Evolutionary conservation across 2,329 filamentous ascomycete species (phyloP), one percentile per base, ranked within the genome.

Genomic region (Aspergillus ruber): DNA sequence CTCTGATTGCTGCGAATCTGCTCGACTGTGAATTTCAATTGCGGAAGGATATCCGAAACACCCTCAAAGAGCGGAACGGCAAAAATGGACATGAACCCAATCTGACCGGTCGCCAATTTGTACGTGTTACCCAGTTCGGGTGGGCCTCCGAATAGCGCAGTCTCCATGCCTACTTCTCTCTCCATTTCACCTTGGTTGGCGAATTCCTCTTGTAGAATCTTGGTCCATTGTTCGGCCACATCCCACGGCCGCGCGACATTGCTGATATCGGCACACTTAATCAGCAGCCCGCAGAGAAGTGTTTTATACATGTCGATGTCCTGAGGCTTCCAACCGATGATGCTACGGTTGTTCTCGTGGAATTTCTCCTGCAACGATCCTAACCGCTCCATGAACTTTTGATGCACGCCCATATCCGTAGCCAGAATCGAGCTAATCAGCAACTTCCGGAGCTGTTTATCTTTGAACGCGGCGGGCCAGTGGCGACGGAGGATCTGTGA

Each of bases 371-470:
- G 89, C 44, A 95, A 70, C 53, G 85, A 83, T n/a, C 81, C 82
- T 36, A 97, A 75, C 64, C 86, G 87, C 61, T 85, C 84, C 90
- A 97, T 97, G 68, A 96, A 98, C 60, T 94, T 90, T 59, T 95
- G 95, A 69, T 98, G 93, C 6, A 95, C 72, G 6, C 90, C 90
- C 93, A 98, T 98, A 62, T 98, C 93, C 0, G 93, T 98, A 2
- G 93, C 89, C 20, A 98, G 74, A 50, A 98, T 97, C n/a, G 89
- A 93, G 66, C 89, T 95, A 59, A 96, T 97, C 85, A 97, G 93
- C 6, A 95, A 74, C 56, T 85, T 86, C 47, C 91, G 84, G 79
- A 97, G 88, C 49, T 83, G 83, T 42, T 78, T 77, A 58, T 93
- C 85, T 53, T 85, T 78, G 57, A 94, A 94, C 2, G 85, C 86